Conservation (phyloP, 2,329 filamentous ascomycete genomes). For the Byssochlamys sp. region DNA sequence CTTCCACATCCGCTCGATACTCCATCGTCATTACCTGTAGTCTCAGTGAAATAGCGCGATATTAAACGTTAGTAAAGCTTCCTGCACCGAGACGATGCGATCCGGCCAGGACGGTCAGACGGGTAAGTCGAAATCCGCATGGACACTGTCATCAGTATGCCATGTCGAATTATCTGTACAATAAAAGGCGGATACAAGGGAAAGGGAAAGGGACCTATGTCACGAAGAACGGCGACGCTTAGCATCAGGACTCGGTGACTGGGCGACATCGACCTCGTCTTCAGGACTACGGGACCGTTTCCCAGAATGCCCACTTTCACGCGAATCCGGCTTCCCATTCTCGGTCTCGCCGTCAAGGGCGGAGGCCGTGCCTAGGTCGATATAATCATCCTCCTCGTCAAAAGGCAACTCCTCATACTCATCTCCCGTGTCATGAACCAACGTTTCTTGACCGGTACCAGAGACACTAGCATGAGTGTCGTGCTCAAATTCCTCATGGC, state of each 20-base stretch:
- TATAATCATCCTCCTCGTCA: slow-evolving; percentile 31
- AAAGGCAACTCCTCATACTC: slow-evolving; percentile 16
- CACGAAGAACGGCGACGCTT: slow-evolving; percentile 45
- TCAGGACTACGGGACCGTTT: slow-evolving; percentile 29
- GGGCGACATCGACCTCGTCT: slow-evolving; percentile 22
- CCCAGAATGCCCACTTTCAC: slow-evolving; percentile 13
- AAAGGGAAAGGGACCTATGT: slow-evolving; percentile 6
- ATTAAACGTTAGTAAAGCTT: neutral
- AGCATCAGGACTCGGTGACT: slow-evolving; percentile 29
- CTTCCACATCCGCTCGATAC: neutral
- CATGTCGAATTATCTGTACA: neutral
- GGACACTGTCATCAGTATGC: neutral
- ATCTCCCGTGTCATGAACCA: slow-evolving; percentile 2
- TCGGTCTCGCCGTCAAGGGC: slow-evolving; percentile 13
- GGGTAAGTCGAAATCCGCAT: neutral
- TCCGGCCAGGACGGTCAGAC: neutral
- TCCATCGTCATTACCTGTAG: neutral
- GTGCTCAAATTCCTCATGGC: slow-evolving; percentile 8
- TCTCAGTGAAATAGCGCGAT: neutral
- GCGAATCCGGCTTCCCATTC: slow-evolving; percentile 9
- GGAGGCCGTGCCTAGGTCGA: slow-evolving; percentile 22
- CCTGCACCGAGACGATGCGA: neutral
- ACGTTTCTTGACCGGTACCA: slow-evolving; percentile 1
- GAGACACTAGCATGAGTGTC: slow-evolving; percentile 10
- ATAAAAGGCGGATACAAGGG: neutral